Percentiles rank a stretch among this genome's conserved stretches.
These are phyloP conservation scores for Candolleomyces eurysporus DNA, from an alignment of 768 basidiomycete genomes.

Conservation along the genomic window DNA sequence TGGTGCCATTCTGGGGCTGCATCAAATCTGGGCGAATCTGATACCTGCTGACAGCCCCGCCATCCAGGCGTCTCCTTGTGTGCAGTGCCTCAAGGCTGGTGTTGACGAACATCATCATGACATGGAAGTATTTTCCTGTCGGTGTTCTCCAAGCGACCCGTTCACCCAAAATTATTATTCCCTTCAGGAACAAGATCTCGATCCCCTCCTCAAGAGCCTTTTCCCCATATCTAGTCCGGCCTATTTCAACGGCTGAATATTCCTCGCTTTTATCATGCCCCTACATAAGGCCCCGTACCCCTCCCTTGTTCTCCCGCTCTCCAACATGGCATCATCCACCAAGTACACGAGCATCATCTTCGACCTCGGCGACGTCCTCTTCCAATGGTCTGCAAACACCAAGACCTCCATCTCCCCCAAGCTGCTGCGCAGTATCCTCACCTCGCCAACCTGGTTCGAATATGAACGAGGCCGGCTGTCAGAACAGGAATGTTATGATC, in stretches of 20 bases:
- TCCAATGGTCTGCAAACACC: conserved; percentile 50
- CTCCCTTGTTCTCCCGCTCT: background rate
- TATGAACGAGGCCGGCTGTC: conserved; percentile 49
- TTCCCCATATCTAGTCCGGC: background rate
- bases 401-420: conserved; percentile 41
- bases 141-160: background rate
- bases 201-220: background rate
- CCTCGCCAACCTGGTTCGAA: conserved; percentile 48
- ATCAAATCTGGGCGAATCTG: background rate
- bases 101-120: background rate
- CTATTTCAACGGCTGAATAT: background rate
- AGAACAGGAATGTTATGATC: conserved; percentile 42
- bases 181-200: conserved; percentile 3
- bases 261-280: background rate
- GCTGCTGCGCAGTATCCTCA: conserved; percentile 39
- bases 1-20: background rate
- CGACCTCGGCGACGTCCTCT: conserved; percentile 57
- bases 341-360: conserved; percentile 40
- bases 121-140: conserved; percentile 1
- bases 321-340: background rate
- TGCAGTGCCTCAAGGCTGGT: background rate
- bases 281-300: background rate
- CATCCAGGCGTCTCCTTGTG: too few relatives aligned
- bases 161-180: background rate
- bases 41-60: background rate